Conservation (phyloP, 2,329 filamentous ascomycete genomes). For the Colletotrichum spaethianum region DNA sequence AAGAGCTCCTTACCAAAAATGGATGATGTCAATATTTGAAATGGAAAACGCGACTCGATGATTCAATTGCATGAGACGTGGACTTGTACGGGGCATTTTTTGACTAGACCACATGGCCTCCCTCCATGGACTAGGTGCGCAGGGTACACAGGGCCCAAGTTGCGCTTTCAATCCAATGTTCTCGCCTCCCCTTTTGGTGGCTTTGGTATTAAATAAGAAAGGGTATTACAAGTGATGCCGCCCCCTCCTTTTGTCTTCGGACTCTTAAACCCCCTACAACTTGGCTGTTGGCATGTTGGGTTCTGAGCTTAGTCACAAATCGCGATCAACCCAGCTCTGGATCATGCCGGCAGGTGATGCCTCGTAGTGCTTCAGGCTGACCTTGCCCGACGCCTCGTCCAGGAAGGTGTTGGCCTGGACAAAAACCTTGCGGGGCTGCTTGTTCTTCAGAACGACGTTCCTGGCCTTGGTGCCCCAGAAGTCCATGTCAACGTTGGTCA, state of each 20-base stretch:
- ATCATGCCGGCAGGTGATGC: constrained; percentile 85
- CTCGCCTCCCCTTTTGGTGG: constrained; percentile 1
- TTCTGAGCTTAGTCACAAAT: constrained; percentile 44
- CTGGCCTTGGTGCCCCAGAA: constrained; percentile 89
- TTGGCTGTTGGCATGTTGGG: neutral
- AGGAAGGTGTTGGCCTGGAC: constrained; percentile 92
- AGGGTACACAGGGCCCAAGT: neutral
- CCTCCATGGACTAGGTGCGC: neutral
- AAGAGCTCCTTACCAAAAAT: neutral
- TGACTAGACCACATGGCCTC: neutral
- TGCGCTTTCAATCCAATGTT: neutral
- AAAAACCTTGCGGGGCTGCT: constrained; percentile 90
- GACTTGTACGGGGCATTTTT: neutral
- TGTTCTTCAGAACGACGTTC: constrained; percentile 80
- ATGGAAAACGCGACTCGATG: no score
- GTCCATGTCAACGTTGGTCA: constrained; percentile 84
- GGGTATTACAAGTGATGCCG: constrained; percentile 27
- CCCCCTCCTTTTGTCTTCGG: neutral
- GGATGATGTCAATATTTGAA: neutral
- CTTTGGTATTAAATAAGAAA: constrained; percentile 32
- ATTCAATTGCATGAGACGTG: neutral
- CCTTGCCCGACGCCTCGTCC: constrained; percentile 76
- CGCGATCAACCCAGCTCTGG: constrained; percentile 81
- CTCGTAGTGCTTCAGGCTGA: constrained; percentile 88
- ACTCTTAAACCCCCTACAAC: constrained; percentile 1